These are phyloP conservation scores for Pythium myriotylum DNA, from an alignment of 352 stramenopile species.

Conservation along the genomic window DNA sequence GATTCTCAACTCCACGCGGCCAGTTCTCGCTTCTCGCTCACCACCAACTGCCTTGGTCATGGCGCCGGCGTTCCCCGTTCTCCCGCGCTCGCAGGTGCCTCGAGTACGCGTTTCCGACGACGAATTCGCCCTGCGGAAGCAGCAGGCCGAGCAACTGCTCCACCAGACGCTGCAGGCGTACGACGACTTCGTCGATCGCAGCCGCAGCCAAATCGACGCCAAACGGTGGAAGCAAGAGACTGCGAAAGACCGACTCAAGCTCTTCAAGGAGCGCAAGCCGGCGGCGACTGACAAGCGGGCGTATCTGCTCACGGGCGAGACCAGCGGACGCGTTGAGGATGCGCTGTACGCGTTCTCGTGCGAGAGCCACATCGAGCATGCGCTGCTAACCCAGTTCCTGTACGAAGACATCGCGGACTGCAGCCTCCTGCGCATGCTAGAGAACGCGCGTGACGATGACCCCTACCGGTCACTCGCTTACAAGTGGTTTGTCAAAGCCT, in stretches of 20 bases:
- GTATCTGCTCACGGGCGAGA: conserved; percentile 11
- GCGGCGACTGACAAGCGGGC: conserved; percentile 1
- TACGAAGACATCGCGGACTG: conserved; percentile 11
- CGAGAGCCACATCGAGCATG: conserved; percentile 17
- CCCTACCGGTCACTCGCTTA: conserved; percentile 20
- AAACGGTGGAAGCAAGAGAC: conserved; percentile 43
- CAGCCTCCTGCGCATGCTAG: conserved; percentile 1
- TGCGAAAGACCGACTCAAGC: conserved; percentile 40
- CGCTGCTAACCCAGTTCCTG: conserved; percentile 12
- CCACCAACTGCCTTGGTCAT: not conserved
- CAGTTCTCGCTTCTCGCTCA: too few species aligned
- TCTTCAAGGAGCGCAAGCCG: conserved; percentile 44
- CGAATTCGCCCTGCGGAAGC: conserved; percentile 37
- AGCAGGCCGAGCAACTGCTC: conserved; percentile 44
- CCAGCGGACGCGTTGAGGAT: conserved; percentile 10
- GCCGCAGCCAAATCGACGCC: conserved; percentile 34
- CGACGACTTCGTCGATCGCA: conserved; percentile 38
- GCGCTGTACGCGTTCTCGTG: conserved; percentile 15
- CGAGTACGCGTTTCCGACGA: conserved; percentile 41
- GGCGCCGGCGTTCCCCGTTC: conserved; percentile 34
- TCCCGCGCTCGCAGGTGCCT: conserved; percentile 38
- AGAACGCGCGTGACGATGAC: conserved; percentile 2
- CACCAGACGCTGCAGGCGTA: conserved; percentile 47
- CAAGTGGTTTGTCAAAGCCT: conserved; percentile 32
- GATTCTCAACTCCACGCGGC: too few species aligned